Conservation (phyloP, 2,329 filamentous ascomycete species). For the Sporothrix sp. region DNA sequence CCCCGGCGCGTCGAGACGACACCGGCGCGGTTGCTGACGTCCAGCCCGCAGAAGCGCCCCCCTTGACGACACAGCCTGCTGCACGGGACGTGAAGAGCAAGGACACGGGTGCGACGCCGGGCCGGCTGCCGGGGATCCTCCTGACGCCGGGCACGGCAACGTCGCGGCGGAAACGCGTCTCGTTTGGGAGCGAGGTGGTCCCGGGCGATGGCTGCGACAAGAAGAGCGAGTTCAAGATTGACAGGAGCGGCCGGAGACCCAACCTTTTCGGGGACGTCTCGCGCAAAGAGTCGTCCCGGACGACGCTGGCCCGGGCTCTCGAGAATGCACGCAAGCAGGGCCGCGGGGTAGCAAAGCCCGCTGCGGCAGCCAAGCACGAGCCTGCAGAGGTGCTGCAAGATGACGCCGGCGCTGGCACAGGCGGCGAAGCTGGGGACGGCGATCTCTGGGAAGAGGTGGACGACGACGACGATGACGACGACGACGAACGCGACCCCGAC, state of each 20-base stretch:
- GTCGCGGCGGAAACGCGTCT: conserved; percentile 53
- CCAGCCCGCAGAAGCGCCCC: conserved; percentile 9
- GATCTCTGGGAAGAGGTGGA: conserved; percentile 47
- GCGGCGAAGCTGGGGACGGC: conserved; percentile 23
- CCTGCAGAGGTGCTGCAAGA: conserved; percentile 17
- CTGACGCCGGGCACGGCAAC: conserved; percentile 54
- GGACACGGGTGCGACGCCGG: conserved; percentile 17
- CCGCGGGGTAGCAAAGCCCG: conserved; percentile 16
- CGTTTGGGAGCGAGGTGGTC: conserved; percentile 49
- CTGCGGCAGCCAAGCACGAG: not conserved
- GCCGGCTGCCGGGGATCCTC: conserved; percentile 44
- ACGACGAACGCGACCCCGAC: conserved; percentile 40
- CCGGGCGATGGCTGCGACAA: conserved; percentile 30
- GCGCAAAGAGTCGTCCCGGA: conserved; percentile 25
- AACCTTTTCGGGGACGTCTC: conserved; percentile 14
- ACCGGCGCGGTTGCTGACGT: not conserved
- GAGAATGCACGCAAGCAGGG: conserved; percentile 31
- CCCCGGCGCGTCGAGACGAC: conserved; percentile 33
- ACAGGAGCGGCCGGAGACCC: conserved; percentile 16
- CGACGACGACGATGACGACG: conserved; percentile 29
- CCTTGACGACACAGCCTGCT: conserved; percentile 27
- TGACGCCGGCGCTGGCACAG: not conserved
- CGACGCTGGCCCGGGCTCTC: conserved; percentile 35
- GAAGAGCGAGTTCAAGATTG: conserved; percentile 21
- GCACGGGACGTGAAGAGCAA: conserved; percentile 14